phyloP scores from a whole-genome alignment of 148 eudicot species.

The Rhododendron griersonianum region DNA sequence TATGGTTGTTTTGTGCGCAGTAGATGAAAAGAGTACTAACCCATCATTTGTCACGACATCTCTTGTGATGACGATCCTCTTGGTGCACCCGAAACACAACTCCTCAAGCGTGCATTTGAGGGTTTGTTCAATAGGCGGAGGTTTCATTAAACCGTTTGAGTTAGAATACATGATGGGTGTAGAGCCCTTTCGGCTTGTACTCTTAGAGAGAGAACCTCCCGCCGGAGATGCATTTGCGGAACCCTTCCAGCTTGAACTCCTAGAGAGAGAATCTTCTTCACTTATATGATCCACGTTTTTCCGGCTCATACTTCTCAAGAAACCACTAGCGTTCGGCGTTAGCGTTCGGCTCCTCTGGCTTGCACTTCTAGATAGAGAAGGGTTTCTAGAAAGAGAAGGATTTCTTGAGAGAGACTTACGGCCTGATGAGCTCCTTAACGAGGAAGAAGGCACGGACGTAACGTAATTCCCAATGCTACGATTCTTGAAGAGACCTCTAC shows the following conservation, averaged over 20 bases:
- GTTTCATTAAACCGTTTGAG: constrained; percentile 33
- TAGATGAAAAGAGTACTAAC: constrained; percentile 12
- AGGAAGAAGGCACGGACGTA: background rate
- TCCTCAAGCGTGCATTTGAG: constrained; percentile 73
- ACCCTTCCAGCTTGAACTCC: no score
- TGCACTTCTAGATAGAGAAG: background rate
- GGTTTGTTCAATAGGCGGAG: constrained; percentile 27
- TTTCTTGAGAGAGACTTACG: background rate
- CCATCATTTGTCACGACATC: constrained; percentile 30
- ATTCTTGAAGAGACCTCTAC: background rate
- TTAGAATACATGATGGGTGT: no score
- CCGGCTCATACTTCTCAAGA: constrained; percentile 18
- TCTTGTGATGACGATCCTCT: constrained; percentile 25
- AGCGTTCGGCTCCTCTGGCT: constrained; percentile 7
- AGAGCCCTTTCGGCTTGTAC: no score
- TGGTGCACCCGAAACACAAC: constrained; percentile 59
- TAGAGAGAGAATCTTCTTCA: no score
- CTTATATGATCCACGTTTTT: background rate
- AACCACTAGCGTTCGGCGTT: background rate
- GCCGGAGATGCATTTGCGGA: no score
- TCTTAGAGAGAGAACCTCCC: no score
- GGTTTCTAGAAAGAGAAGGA: no score
- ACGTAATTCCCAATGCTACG: background rate
- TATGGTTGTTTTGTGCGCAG: background rate
- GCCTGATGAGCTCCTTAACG: constrained; percentile 11